Evolutionary conservation across 2,329 filamentous ascomycete species (phyloP), one percentile per base, ranked within the genome.

Genomic region (Botrytis elliptica): DNA sequence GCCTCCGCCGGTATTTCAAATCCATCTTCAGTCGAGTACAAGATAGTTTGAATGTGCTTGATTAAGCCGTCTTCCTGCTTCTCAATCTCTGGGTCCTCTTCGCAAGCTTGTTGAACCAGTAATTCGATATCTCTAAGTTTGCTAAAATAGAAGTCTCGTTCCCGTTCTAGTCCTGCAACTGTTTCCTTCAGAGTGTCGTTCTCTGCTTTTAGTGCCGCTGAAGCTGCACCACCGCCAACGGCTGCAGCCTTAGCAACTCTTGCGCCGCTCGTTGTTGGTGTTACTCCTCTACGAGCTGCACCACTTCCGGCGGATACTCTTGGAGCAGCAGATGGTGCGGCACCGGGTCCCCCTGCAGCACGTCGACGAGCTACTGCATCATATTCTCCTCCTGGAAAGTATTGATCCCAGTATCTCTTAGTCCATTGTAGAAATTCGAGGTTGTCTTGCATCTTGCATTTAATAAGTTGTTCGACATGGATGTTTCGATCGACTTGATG

Each of bases 381-480:
- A 86, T 99, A 99, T 77, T 98, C 96, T 80, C 96, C 94, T 74
- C 96, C 96, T 12, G 96, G 96, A 84, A 93, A 99, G 87, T 98
- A 94, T 82, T 98, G 93, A 81, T 99, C 96, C 96, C 96, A 99
- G 86, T 94, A 98, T 79, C 89, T 88, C 89, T 99, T 99, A 74
- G 91, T 91, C 92, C 94, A 99, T 85, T 99, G 96, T 75, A 99
- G 87, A 83, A 99, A 99, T 82, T 98, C 96, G 79, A 99, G 92
- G 86, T 99, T 99, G 84, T 99, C 96, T 88, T 99, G 96, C 95
- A 99, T 99, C 87, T 97, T 98, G 88, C 96, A 99, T 84, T 98
- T 99, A 80, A 96, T 90, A 75, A 99, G 90, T 74, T 88, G 87
- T 83, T 97, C 90, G 82, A 98, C 94, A 74, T 94, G 94, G 79